Conservation (phyloP, 441 rosid species). For the Daphne laureola region DNA sequence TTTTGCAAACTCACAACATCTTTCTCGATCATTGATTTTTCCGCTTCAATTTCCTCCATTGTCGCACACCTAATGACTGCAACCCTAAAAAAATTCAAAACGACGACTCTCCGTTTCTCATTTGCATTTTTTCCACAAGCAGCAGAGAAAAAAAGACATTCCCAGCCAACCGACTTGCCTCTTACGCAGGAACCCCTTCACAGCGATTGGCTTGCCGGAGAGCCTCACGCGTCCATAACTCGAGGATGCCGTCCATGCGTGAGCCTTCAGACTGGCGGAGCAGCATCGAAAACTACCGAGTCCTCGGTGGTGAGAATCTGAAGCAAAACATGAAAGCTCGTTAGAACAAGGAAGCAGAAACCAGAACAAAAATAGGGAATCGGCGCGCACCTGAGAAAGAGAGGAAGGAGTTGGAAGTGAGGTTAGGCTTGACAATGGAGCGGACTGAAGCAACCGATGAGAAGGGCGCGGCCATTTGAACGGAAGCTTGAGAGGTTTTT, state of each 20-base stretch:
- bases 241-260: constrained; percentile 28
- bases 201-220: constrained; percentile 24
- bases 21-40: constrained; percentile 57
- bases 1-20: constrained; percentile 43
- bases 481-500: background rate
- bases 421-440: constrained; percentile 26
- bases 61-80: constrained; percentile 56
- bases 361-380: background rate
- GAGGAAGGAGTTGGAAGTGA: constrained; percentile 27
- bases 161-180: constrained; percentile 31
- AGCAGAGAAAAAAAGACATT: constrained; percentile 1
- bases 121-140: constrained; percentile 12
- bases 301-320: constrained; percentile 30
- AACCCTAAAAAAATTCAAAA: constrained; percentile 24
- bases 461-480: constrained; percentile 42
- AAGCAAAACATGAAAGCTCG: background rate
- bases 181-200: constrained; percentile 28
- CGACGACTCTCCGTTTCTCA: background rate
- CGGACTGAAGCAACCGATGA: constrained; percentile 22
- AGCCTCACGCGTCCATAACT: constrained; percentile 19
- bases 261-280: constrained; percentile 13
- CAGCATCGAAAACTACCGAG: constrained; percentile 14
- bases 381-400: constrained; percentile 29
- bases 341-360: background rate
- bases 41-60: constrained; percentile 71